These are phyloP conservation scores for Calonectria ilicicola DNA, from an alignment of 2,329 filamentous ascomycete species.

Conservation along the genomic window DNA sequence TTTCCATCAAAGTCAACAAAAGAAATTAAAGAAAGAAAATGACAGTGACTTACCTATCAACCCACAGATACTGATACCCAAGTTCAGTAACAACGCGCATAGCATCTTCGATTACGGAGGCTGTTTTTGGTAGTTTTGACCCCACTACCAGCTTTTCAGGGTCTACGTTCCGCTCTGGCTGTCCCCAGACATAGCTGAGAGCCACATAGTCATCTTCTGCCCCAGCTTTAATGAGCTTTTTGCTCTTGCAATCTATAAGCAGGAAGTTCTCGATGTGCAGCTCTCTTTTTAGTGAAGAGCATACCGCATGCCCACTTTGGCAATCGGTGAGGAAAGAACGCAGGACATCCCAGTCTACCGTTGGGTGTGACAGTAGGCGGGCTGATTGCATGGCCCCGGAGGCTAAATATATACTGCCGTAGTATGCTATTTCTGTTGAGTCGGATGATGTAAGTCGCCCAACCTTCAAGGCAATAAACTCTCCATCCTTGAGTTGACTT, in stretches of 20 bases:
- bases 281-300: neutral
- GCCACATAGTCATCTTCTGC: conserved; percentile 1
- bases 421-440: neutral
- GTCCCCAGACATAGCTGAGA: conserved; percentile 19
- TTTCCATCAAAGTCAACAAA: neutral
- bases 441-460: neutral
- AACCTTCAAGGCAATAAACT: conserved; percentile 12
- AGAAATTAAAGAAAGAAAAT: too few relatives aligned
- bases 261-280: neutral
- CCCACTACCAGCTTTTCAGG: neutral
- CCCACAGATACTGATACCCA: conserved; percentile 10
- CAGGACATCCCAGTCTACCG: neutral
- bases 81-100: conserved; percentile 4
- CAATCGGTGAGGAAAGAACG: neutral
- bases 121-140: neutral
- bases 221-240: neutral
- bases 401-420: conserved; percentile 8
- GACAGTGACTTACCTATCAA: conserved; percentile 1
- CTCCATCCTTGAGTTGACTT: neutral
- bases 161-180: neutral
- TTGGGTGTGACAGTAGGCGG: neutral
- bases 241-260: conserved; percentile 9
- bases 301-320: neutral
- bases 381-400: neutral
- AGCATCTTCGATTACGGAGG: conserved; percentile 3